These are phyloP conservation scores for Zygoascus biomembranicola DNA, from an alignment of 805 yeast species.

Conservation along the genomic window DNA sequence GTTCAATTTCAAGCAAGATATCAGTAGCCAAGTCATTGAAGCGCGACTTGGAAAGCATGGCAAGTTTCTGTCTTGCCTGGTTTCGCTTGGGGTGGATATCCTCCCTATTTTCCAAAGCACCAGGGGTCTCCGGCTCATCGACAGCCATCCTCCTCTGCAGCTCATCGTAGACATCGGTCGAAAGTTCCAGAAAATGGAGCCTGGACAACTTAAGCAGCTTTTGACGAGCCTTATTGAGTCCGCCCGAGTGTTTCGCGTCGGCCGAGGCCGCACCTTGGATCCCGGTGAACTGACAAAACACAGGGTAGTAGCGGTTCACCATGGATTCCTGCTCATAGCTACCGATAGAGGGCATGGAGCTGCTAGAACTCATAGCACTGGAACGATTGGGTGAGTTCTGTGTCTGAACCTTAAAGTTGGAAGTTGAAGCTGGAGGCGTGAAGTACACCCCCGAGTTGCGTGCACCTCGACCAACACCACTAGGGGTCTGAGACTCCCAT, in stretches of 20 bases:
- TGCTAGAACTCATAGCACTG: conserved; percentile 2
- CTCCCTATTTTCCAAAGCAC: conserved; percentile 55
- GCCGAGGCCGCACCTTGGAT: background rate
- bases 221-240: conserved; percentile 59
- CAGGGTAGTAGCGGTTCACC: conserved; percentile 9
- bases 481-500: background rate
- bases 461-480: background rate
- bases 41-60: conserved; percentile 70
- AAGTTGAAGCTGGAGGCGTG: conserved; percentile 1
- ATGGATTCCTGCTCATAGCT: background rate
- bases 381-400: background rate
- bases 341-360: background rate
- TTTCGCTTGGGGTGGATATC: conserved; percentile 88
- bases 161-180: conserved; percentile 94
- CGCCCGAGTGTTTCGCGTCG: conserved; percentile 7
- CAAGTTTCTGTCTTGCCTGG: conserved; percentile 87
- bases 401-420: background rate
- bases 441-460: background rate
- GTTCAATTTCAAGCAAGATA: conserved; percentile 75
- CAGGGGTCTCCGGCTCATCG: conserved; percentile 28
- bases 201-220: conserved; percentile 69
- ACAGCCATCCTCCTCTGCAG: conserved; percentile 58
- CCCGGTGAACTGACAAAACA: conserved; percentile 14
- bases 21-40: conserved; percentile 89
- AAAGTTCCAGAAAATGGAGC: conserved; percentile 78